A percentile compares a stretch with the other conserved stretches of the same genome.
phyloP scores from a whole-genome alignment of 2,329 filamentous ascomycete genomes.

The Fusarium buharicum region DNA sequence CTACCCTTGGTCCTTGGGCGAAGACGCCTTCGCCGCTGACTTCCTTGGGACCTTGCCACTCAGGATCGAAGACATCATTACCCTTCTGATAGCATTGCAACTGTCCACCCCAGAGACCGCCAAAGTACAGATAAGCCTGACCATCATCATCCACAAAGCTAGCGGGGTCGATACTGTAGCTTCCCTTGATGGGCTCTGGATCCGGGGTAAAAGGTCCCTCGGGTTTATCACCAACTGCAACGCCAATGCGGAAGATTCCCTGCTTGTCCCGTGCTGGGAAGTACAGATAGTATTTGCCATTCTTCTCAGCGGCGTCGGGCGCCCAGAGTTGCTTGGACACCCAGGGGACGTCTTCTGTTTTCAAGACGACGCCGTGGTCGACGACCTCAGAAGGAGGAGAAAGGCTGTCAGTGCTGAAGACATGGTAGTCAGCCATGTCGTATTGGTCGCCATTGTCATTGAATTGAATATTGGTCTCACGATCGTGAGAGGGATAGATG shows the following conservation, averaged over 20 bases:
- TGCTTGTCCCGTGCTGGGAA: slow-evolving; percentile 79
- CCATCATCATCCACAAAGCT: slow-evolving; percentile 72
- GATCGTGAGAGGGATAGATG: slow-evolving; percentile 84
- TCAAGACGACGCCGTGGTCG: slow-evolving; percentile 78
- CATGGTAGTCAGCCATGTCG: slow-evolving; percentile 86
- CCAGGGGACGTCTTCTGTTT: slow-evolving; percentile 75
- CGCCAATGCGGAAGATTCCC: slow-evolving; percentile 78
- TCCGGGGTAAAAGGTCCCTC: slow-evolving; percentile 77
- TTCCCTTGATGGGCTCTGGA: slow-evolving; percentile 71
- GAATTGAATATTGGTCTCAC: slow-evolving; percentile 76
- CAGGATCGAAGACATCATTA: slow-evolving; percentile 63
- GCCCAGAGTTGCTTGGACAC: slow-evolving; percentile 84
- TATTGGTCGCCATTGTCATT: slow-evolving; percentile 90
- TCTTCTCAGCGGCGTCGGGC: slow-evolving; percentile 75
- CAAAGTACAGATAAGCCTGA: slow-evolving; percentile 69
- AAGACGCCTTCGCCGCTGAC: slow-evolving; percentile 63
- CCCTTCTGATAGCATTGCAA: slow-evolving; percentile 77
- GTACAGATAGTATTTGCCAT: slow-evolving; percentile 78
- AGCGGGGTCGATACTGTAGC: slow-evolving; percentile 81
- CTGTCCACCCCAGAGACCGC: slow-evolving; percentile 83
- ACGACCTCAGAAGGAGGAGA: slow-evolving; percentile 68
- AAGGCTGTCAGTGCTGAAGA: slow-evolving; percentile 68
- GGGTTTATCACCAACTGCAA: slow-evolving; percentile 71
- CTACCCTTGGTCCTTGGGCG: slow-evolving; percentile 75
- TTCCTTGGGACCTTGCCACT: slow-evolving; percentile 67